A percentile compares a stretch with the other conserved stretches of the same genome.
These are phyloP conservation scores for Fragaria vesca DNA, from an alignment of 306 rosid species.

Conservation along the genomic window DNA sequence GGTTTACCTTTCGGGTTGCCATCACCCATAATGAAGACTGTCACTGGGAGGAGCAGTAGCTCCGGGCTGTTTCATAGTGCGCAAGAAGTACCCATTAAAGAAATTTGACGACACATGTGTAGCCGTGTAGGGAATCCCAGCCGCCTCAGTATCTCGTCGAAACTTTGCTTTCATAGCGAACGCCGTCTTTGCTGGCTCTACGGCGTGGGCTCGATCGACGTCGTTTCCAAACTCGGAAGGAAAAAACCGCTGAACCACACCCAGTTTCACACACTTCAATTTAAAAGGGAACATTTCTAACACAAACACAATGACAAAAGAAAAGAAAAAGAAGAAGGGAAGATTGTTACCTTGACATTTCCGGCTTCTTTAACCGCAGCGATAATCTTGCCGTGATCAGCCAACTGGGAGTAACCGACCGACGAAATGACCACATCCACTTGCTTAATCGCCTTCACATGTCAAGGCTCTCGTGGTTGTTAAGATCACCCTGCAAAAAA, in stretches of 20 bases:
- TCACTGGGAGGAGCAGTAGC: constrained; percentile 40
- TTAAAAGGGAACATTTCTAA: neutral
- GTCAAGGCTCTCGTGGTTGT: constrained; percentile 24
- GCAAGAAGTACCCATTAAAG: constrained; percentile 40
- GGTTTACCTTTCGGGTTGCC: constrained; percentile 39
- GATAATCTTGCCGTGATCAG: constrained; percentile 31
- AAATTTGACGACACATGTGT: constrained; percentile 25
- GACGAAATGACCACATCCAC: constrained; percentile 44
- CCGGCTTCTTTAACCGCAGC: constrained; percentile 44
- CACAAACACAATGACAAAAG: neutral
- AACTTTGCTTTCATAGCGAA: constrained; percentile 26
- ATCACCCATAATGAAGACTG: constrained; percentile 37
- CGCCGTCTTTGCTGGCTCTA: constrained; percentile 42
- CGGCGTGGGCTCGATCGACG: constrained; percentile 40
- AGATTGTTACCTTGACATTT: constrained; percentile 29
- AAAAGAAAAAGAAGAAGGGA: neutral
- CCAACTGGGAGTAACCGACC: constrained; percentile 25
- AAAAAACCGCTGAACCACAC: constrained; percentile 31
- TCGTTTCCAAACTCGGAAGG: constrained; percentile 49
- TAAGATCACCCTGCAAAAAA: constrained; percentile 31
- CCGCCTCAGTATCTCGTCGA: constrained; percentile 35
- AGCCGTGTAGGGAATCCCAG: constrained; percentile 36
- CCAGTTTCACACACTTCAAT: neutral
- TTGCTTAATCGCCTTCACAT: constrained; percentile 37
- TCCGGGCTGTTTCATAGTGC: constrained; percentile 32